Base-by-base conservation (phyloP, 352 stramenopile species). In the Stramenopiles sp. region DNA sequence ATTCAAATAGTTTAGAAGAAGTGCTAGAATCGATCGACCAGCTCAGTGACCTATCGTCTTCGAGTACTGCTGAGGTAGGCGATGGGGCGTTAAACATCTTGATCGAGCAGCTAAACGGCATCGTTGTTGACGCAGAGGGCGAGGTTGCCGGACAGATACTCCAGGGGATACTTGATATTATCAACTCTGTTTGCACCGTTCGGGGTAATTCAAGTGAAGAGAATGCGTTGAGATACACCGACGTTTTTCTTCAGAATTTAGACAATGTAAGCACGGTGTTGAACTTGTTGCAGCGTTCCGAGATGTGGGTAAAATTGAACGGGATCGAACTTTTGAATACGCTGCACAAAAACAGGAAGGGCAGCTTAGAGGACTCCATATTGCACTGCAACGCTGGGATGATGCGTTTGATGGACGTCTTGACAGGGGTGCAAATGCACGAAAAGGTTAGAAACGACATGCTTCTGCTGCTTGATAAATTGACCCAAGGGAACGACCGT, bases 361-460 rank as follows among this genome's bases (percentile, higher is more conserved):
- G 25, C 12, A 63, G 25, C 12, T 63, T 63, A 63, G 43, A 63
- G 25, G 43, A 63, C 25, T 18, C 43, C 12, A 63, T 63, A 63
- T 63, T 63, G 25, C 43, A 25, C 25, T 63, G 43, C 43, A 63
- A 25, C 25, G 43, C 43, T 63, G 43, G 43, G 12, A 63, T 63
- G 43, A 63, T 63, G 43, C 43, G 43, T 63, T 63, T 63, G 25
- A 63, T 63, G 43, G 43, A 63, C 25, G 43, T 63, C 25, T 63
- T 63, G 25, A 63, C 43, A 18, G 25, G 43, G 12, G 43, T 18
- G 25, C 12, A 63, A 18, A 25, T 63, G 12, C 43, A 63, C 25
- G 43, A 63, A 63, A 63, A 63, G 25, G 43, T 63, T 12, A 12
- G 43, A 12, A 63, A 63, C 25, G 43, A 63, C 25, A 63, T 63